Conservation (phyloP, 1,284 basidiomycete genomes). For the Rhodotorula sp. region DNA sequence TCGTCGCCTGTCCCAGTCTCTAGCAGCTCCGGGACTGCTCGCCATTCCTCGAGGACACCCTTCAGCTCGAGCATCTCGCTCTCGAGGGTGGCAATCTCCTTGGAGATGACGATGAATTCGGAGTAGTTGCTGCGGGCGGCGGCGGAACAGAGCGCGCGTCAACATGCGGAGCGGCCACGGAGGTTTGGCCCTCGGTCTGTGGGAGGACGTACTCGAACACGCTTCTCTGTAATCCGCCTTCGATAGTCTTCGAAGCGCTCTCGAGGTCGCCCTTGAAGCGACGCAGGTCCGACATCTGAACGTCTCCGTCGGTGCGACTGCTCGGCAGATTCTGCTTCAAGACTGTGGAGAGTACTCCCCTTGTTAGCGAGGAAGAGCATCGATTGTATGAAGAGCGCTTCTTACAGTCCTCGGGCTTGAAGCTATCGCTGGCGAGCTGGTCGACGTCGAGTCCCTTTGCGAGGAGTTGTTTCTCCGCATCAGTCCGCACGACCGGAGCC, state of each 20-base stretch:
- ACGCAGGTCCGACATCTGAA: slow-evolving; percentile 36
- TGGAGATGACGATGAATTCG: slow-evolving; percentile 93
- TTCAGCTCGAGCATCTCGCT: slow-evolving; percentile 98
- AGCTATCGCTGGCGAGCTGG: slow-evolving; percentile 32
- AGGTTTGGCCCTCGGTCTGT: too few relatives aligned
- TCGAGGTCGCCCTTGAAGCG: slow-evolving; percentile 26
- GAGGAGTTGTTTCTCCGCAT: slow-evolving; percentile 20
- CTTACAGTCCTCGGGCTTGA: slow-evolving; percentile 42
- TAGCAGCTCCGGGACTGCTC: slow-evolving; percentile 85
- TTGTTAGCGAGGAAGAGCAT: background rate
- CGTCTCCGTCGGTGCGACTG: slow-evolving; percentile 3
- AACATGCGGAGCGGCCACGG: too few relatives aligned
- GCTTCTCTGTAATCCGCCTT: slow-evolving; percentile 36
- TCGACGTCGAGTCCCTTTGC: slow-evolving; percentile 38
- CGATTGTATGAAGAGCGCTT: background rate
- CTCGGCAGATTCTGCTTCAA: slow-evolving; percentile 33
- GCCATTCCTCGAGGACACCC: slow-evolving; percentile 89
- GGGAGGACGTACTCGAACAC: slow-evolving; percentile 36
- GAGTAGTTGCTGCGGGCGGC: slow-evolving; percentile 60
- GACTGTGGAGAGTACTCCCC: slow-evolving; percentile 15
- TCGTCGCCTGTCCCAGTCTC: slow-evolving; percentile 60
- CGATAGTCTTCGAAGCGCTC: slow-evolving; percentile 34
- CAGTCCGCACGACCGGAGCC: background rate
- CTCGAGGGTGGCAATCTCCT: slow-evolving; percentile 93
- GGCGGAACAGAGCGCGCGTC: background rate